phyloP scores from a whole-genome alignment of 192 early-diverging fungal genomes.

The Gamsiella multidivaricata region DNA sequence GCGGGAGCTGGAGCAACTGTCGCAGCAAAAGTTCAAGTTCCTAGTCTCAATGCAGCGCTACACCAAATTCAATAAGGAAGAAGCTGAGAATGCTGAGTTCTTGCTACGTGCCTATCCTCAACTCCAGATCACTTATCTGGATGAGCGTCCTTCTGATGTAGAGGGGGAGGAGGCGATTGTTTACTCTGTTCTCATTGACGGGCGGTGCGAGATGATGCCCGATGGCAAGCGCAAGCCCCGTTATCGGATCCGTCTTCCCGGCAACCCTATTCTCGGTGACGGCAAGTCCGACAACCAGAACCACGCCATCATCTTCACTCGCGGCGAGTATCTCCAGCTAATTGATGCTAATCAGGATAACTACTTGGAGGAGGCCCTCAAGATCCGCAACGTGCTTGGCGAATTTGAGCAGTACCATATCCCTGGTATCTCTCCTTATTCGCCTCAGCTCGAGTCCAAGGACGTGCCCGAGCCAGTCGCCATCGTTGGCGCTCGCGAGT shows the following conservation, averaged over 20 bases:
- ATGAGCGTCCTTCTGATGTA: conserved; percentile 70
- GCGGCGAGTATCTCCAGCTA: conserved; percentile 88
- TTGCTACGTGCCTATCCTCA: conserved; percentile 80
- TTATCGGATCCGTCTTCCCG: conserved; percentile 81
- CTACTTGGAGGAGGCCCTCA: conserved; percentile 91
- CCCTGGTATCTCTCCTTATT: conserved; percentile 75
- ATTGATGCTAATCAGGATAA: conserved; percentile 94
- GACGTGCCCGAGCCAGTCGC: conserved; percentile 75
- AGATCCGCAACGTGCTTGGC: conserved; percentile 86
- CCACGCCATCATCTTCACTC: conserved; percentile 84
- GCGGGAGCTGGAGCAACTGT: conserved; percentile 73
- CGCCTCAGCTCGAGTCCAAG: conserved; percentile 64
- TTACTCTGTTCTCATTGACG: conserved; percentile 80
- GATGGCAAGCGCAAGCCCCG: conserved; percentile 83
- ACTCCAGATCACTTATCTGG: conserved; percentile 83
- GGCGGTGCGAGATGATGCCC: conserved; percentile 71
- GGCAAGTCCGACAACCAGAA: conserved; percentile 94
- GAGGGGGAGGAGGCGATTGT: conserved; percentile 71
- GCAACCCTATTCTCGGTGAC: conserved; percentile 90
- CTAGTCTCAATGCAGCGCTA: conserved; percentile 88
- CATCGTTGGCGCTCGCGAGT: conserved; percentile 88
- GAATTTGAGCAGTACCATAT: conserved; percentile 86
- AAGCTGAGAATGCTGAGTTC: conserved; percentile 80
- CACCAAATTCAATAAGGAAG: conserved; percentile 80
- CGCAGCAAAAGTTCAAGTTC: conserved; percentile 85